These are phyloP conservation scores for Phyllosticta capitalensis DNA, from an alignment of 2,329 filamentous ascomycete species.

Conservation along the genomic window DNA sequence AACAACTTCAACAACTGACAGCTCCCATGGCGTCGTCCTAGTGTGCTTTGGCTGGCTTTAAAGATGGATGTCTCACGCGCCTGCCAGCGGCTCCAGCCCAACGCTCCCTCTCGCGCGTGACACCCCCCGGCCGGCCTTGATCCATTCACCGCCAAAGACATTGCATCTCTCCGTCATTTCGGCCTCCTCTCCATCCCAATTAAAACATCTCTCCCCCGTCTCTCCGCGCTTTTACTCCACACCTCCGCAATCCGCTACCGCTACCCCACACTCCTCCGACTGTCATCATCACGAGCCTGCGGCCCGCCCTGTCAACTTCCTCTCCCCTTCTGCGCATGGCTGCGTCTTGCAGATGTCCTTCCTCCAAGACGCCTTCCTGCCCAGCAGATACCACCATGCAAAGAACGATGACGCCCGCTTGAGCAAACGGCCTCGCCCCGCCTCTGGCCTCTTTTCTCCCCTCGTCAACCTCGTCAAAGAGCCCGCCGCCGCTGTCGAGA, in stretches of 20 bases:
- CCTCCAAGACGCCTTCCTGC: slow-evolving; percentile 10
- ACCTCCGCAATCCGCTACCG: neutral
- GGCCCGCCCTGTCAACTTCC: neutral
- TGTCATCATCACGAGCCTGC: neutral
- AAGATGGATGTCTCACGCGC: neutral
- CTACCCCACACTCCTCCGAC: neutral
- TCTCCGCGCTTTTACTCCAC: neutral
- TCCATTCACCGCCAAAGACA: neutral
- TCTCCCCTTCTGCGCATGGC: slow-evolving; percentile 1
- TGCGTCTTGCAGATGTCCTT: slow-evolving; percentile 10
- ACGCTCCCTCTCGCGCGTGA: neutral
- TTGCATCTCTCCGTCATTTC: neutral
- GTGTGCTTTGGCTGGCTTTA: neutral
- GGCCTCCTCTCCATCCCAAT: neutral
- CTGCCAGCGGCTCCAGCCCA: neutral
- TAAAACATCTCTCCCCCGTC: neutral
- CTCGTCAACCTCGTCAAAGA: slow-evolving; percentile 27
- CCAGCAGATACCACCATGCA: slow-evolving; percentile 8
- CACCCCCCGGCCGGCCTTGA: neutral
- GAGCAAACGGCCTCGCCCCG: neutral
- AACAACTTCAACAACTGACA: neutral
- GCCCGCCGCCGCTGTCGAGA: slow-evolving; percentile 21
- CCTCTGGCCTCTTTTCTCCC: slow-evolving; percentile 23
- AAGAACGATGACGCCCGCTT: neutral
- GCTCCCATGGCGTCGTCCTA: neutral